Evolutionary conservation across 306 rosid genomes (phyloP).

Genomic region (Parietaria judaica): DNA sequence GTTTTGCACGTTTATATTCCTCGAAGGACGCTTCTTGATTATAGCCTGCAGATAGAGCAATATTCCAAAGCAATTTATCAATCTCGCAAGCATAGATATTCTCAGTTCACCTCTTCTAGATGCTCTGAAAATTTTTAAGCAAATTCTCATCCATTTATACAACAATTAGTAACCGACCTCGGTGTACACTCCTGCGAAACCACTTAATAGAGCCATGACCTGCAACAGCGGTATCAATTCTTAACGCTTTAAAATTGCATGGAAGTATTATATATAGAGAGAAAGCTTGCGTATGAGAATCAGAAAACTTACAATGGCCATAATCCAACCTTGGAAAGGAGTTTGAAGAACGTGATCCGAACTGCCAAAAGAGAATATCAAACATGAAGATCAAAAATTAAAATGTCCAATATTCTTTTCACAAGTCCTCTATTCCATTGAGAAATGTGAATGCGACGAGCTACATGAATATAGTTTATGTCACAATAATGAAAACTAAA

Average conservation of each 20-base stretch:
- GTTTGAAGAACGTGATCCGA: slow-evolving; percentile 91
- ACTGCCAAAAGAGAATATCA: slow-evolving; percentile 31
- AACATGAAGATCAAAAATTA: neutral
- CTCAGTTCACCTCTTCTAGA: neutral
- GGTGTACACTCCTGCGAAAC: slow-evolving; percentile 93
- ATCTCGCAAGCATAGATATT: slow-evolving; percentile 9
- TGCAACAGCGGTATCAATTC: slow-evolving; percentile 25
- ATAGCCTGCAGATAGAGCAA: slow-evolving; percentile 58
- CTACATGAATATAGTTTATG: neutral
- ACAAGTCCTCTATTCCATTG: slow-evolving; percentile 7
- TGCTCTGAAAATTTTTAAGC: neutral
- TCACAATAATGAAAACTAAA: neutral
- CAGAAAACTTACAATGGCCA: slow-evolving; percentile 83
- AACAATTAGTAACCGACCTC: slow-evolving; percentile 49
- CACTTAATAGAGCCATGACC: slow-evolving; percentile 96
- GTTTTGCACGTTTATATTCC: slow-evolving; percentile 92
- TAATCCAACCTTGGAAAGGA: slow-evolving; percentile 90
- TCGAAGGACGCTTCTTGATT: slow-evolving; percentile 87
- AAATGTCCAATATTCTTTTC: slow-evolving; percentile 1
- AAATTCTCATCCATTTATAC: slow-evolving; percentile 6
- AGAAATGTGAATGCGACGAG: neutral
- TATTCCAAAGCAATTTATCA: neutral
- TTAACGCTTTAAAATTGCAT: neutral
- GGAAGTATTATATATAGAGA: neutral
- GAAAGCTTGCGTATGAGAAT: neutral